These are phyloP conservation scores for Dalbergia oliveri DNA, from an alignment of 306 rosid genomes.

Conservation along the genomic window DNA sequence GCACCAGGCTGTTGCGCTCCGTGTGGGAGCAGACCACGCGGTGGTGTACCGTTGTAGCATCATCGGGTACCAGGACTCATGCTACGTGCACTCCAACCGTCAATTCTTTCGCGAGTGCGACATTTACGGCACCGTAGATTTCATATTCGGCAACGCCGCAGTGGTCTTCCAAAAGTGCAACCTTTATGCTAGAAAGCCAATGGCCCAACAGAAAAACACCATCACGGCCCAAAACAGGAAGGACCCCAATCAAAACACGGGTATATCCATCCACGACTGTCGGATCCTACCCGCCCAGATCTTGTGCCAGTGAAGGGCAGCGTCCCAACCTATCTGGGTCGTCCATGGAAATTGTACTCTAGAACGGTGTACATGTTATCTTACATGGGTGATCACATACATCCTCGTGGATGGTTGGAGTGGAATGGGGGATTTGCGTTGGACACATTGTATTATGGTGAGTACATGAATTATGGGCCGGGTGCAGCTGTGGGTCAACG, in stretches of 20 bases:
- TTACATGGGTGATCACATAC: constrained; percentile 70
- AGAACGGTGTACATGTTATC: constrained; percentile 76
- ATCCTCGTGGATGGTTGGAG: constrained; percentile 86
- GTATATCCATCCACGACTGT: constrained; percentile 86
- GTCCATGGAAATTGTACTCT: constrained; percentile 91
- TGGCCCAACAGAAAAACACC: constrained; percentile 77
- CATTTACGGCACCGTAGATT: constrained; percentile 82
- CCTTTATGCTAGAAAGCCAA: constrained; percentile 84
- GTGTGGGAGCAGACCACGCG: constrained; percentile 85
- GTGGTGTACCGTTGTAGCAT: constrained; percentile 76
- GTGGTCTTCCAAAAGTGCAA: constrained; percentile 87
- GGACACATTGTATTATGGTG: constrained; percentile 83
- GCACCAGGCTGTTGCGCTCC: constrained; percentile 97
- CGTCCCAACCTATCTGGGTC: constrained; percentile 75
- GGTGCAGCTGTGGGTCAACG: constrained; percentile 80
- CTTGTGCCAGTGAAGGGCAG: constrained; percentile 60
- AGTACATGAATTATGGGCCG: constrained; percentile 89
- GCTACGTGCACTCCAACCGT: constrained; percentile 93
- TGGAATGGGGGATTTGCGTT: constrained; percentile 75
- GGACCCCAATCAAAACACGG: constrained; percentile 95
- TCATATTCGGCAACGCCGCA: constrained; percentile 88
- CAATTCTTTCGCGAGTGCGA: constrained; percentile 81
- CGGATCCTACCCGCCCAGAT: constrained; percentile 71
- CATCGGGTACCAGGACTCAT: constrained; percentile 75
- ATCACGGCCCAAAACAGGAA: constrained; percentile 91